phyloP scores from a whole-genome alignment of 2,329 filamentous ascomycete genomes.

The Immersiporthe knoxdaviesiana region DNA sequence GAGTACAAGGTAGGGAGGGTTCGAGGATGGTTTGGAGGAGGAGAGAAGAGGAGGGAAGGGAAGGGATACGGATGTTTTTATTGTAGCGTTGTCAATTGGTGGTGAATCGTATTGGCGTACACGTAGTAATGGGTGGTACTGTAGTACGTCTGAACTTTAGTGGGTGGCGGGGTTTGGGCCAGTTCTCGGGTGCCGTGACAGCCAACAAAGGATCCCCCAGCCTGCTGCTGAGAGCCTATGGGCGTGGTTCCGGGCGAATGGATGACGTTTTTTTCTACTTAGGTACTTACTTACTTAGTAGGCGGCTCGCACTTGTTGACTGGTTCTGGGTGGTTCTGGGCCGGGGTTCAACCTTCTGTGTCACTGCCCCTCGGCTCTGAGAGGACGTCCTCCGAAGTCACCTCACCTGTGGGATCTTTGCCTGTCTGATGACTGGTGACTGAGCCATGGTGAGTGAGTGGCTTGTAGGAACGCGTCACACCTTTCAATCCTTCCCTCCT shows the following conservation, averaged over 20 bases:
- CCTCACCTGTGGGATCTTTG: neutral
- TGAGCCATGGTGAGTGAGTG: neutral
- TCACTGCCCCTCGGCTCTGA: neutral
- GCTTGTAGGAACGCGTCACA: constrained; percentile 1
- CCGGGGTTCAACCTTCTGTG: neutral
- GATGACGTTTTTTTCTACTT: neutral
- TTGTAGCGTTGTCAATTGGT: neutral
- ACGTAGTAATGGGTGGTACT: neutral
- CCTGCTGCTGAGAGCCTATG: neutral
- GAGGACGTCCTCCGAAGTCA: neutral
- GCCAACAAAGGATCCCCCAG: neutral
- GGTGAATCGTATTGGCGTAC: neutral
- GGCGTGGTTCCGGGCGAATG: neutral
- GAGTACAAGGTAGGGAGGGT: neutral
- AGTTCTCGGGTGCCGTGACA: constrained; percentile 1
- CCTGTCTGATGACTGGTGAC: neutral
- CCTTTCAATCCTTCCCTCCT: neutral
- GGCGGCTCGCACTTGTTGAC: no score
- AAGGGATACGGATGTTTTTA: constrained; percentile 4
- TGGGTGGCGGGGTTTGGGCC: constrained; percentile 7
- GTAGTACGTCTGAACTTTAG: no score
- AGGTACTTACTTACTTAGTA: neutral
- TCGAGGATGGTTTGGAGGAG: neutral
- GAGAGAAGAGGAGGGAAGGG: neutral
- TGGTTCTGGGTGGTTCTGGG: neutral